These are phyloP conservation scores for Leptodermis oblonga DNA, from an alignment of 257 asterid species.

Conservation along the genomic window DNA sequence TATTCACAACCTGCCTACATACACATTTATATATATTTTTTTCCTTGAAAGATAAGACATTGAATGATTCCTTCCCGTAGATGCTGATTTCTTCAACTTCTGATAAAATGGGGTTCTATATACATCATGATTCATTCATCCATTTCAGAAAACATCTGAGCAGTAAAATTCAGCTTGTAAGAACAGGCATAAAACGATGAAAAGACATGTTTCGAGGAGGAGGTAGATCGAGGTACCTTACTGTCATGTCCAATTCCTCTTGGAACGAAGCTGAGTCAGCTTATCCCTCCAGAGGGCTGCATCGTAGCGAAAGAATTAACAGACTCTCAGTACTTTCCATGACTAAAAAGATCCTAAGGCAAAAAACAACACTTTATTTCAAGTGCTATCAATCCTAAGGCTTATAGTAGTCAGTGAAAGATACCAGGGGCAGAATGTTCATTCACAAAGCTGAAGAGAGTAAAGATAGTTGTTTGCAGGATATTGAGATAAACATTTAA, in stretches of 20 bases:
- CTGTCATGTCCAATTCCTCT: slow-evolving; percentile 70
- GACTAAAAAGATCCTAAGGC: background rate
- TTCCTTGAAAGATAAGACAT: slow-evolving; percentile 1
- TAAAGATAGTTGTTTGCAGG: background rate
- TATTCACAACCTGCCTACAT: slow-evolving; percentile 31
- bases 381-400: too few species aligned
- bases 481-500: background rate
- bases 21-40: background rate
- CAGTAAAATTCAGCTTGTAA: slow-evolving; percentile 3
- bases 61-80: slow-evolving; percentile 8
- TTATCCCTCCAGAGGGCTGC: slow-evolving; percentile 91
- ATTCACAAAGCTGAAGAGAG: background rate
- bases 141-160: slow-evolving; percentile 20
- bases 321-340: slow-evolving; percentile 1
- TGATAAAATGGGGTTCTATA: slow-evolving; percentile 24
- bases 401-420: too few species aligned
- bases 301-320: slow-evolving; percentile 5
- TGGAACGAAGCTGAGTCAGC: slow-evolving; percentile 77
- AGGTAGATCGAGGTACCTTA: too few species aligned
- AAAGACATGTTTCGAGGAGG: background rate
- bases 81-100: slow-evolving; percentile 18
- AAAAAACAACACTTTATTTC: background rate
- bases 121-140: slow-evolving; percentile 39
- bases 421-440: too few species aligned
- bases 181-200: background rate